Base-by-base conservation (phyloP, 2,329 filamentous ascomycete species). In the Zymoseptoria brevis region DNA sequence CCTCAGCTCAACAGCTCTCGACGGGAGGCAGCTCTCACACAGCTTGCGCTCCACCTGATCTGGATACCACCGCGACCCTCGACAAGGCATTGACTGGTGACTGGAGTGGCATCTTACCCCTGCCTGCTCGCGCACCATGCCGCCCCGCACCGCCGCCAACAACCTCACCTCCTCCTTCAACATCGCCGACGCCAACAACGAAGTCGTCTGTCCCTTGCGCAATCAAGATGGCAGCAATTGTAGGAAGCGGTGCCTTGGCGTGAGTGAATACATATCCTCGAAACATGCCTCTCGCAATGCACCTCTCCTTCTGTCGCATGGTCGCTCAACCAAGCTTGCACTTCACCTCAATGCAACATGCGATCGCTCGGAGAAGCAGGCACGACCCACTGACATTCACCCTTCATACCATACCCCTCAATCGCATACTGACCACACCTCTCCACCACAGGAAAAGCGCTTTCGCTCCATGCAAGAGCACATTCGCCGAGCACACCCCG, bases 401-500 rank as follows among this genome's bases (percentile, higher is more conserved):
- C n/a, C 22, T 9, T 19, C 22, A 29, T 53, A 26, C 22, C 22
- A 22, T 16, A 19, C 55, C 8, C 48, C 51, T 56, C 55, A 26
- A 30, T 45, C 19, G 22, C 50, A 13, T 45, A 30, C 63, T 66
- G 50, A 75, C 72, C 41, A 70, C 70, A 68, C 61, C 64, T 69
- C 62, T 56, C 68, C 55, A 60, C 11, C 66, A 74, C 76, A 95
- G 90, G 90, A 95, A 80, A 96, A 96, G 77, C 85, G 90, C 68
- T 99, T 92, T 79, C 91, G 94, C 75, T 97, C 93, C 64, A 97
- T 99, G 90, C 94, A 97, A 78, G 94, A 99, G 83, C 94, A 99
- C 73, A 97, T 99, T 71, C 90, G 94, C 70, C 87, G 94, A 75
- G 93, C 94, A 67, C 94, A 99, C 75, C 93, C 93, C 62, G 91